Percentiles rank a stretch among this genome's conserved stretches.
Evolutionary conservation across 192 early-diverging fungal genomes (phyloP).

Genomic region (Umbelopsis ramanniana): DNA sequence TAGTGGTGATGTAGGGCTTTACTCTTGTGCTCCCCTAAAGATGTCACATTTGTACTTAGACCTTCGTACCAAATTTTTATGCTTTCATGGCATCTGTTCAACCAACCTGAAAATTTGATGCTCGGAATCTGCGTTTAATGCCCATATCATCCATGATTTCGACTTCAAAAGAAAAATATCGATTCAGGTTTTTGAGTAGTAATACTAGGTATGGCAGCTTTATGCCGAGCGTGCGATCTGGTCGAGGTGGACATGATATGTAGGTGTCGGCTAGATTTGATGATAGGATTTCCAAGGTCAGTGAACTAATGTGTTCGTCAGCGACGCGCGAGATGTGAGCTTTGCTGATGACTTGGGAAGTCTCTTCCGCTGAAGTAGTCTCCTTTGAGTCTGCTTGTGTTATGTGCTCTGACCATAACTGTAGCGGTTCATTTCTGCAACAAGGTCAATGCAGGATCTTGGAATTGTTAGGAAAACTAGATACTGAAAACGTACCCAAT

Average conservation of each 20-base stretch:
- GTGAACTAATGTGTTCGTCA: conserved; percentile 82
- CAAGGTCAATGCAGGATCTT: neutral
- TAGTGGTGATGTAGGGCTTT: conserved; percentile 85
- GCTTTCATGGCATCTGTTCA: too few species aligned
- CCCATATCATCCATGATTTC: conserved; percentile 87
- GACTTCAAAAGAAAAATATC: conserved; percentile 93
- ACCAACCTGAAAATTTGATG: conserved; percentile 87
- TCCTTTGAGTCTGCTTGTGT: conserved; percentile 19
- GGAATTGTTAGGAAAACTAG: conserved; percentile 10
- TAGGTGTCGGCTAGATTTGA: conserved; percentile 84
- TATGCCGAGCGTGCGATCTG: conserved; percentile 83
- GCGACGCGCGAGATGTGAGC: conserved; percentile 75
- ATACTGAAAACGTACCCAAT: conserved; percentile 63
- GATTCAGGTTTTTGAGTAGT: conserved; percentile 86
- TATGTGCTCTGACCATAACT: conserved; percentile 75
- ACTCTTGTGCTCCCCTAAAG: conserved; percentile 76
- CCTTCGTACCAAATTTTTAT: neutral
- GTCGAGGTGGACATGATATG: conserved; percentile 81
- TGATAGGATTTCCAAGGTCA: conserved; percentile 80
- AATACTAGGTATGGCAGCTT: conserved; percentile 90
- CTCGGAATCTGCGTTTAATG: conserved; percentile 78
- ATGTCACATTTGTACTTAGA: neutral
- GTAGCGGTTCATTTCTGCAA: conserved; percentile 64
- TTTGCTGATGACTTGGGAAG: neutral
- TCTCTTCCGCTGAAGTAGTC: conserved; percentile 5